Base-by-base conservation (phyloP, 257 asterid genomes). In the Echium plantagineum region DNA sequence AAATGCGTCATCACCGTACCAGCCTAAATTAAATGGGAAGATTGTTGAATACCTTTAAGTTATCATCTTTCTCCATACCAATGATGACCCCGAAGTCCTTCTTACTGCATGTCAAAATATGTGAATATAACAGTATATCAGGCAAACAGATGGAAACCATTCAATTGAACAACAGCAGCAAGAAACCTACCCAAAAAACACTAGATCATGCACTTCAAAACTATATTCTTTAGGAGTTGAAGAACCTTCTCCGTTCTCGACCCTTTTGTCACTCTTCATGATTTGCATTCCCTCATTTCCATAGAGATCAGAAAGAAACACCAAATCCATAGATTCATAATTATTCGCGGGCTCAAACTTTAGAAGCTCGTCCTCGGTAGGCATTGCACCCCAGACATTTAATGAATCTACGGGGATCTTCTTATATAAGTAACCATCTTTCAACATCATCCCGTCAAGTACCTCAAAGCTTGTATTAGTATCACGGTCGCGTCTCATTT, bases 371-470 rank as follows among this genome's bases (percentile, higher is more conserved):
- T 81, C 96, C 62, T 83, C 87, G 63, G 94, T 81, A 60, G 97
- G 95, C 67, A 53, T 62, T 51, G 77, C 84, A 73, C 96, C 96
- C 96, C 96, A 93, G 61, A 79, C 72, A 67, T 74, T 82, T 65
- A 89, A 71, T 6, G 97, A 86, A 66, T 89, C 99, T 12, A 79
- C 58, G 2, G 94, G 66, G 64, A 89, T 72, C 72, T 83, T 93
- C 74, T 93, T 93, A 72, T 80, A 93, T 61, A 93, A 61, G 75
- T 89, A 93, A 46, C 99, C 97, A 67, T 86, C 97, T 78, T 84
- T 93, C 78, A 93, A 78, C 94, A 89, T 78, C 94, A 86, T 89
- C 68, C 97, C 97, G 65, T 93, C 96, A 60, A 89, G 95, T 74
- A 81, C 59, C 72, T 93, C 95, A 75, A 81, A 77, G 70, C 67